Base-by-base conservation (phyloP, 345 rosid genomes). In the Excoecaria agallocha region DNA sequence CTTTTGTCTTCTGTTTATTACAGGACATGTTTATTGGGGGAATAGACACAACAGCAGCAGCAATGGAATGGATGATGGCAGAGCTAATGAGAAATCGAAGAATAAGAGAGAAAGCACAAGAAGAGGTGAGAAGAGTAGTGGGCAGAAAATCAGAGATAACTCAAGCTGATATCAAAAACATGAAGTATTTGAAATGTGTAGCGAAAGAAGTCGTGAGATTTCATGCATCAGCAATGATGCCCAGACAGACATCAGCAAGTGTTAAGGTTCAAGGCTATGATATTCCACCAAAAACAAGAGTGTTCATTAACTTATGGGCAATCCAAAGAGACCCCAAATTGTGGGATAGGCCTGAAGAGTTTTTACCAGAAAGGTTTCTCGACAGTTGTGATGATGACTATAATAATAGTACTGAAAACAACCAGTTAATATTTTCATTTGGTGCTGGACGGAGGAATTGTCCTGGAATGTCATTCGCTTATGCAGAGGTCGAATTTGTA, bases 51-150 rank as follows among this genome's bases (percentile, higher is more conserved):
- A 64, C 68, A 1, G 75, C 78, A 13, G 46, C 82, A 20, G 38
- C 72, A 15, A 69, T 79, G 75, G 82, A 79, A 15, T 79, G 82
- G 82, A 24, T 73, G 12, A 74, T 78, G 74, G 81, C 81, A 16
- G 78, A 78, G n/a, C 65, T 78, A 8, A 52, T 74, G 60, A 79
- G 41, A 17, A 79, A 79, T 56, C 82, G 78, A 30, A 20, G 8
- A 7, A 66, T 49, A 7, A 57, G 71, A 73, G 56, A 74, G 71
- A 79, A 74, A 69, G 82, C 54, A 8, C 78, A 74, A 51, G 68
- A 72, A 72, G 75, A 72, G 68, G 66, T 60, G 30, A 72, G 75
- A 49, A 59, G 75, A 61, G 45, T 60, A 22, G 75, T 72, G 1
- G 75, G 75, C 19, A 72, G 60, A 7, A 60, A 72, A 30, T 8